phyloP scores from a whole-genome alignment of 192 early-diverging fungal genomes.

The Podila horticola region DNA sequence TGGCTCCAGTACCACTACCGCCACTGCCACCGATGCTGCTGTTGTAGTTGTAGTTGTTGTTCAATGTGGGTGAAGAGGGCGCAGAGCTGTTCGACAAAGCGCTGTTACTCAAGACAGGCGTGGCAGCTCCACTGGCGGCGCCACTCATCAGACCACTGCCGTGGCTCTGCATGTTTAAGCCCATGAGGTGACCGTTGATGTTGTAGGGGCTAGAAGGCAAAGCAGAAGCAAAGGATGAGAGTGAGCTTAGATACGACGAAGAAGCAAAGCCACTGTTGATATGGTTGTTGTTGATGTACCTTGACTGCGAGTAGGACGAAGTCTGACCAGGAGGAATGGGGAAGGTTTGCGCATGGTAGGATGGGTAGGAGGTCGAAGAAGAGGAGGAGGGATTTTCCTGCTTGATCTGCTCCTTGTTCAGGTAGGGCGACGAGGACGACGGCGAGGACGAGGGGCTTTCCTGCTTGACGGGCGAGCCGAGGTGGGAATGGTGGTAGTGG shows the following conservation, averaged over 20 bases:
- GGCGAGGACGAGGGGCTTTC: slow-evolving; percentile 1
- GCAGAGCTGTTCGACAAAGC: slow-evolving; percentile 23
- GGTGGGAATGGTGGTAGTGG: neutral
- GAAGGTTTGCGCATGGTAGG: slow-evolving; percentile 1
- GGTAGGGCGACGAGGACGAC: neutral
- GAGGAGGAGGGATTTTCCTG: neutral
- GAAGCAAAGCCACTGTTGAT: neutral
- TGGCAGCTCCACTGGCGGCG: slow-evolving; percentile 16
- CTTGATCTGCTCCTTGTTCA: neutral
- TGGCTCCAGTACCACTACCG: slow-evolving; percentile 9
- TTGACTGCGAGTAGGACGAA: neutral
- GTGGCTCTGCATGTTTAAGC: slow-evolving; percentile 27
- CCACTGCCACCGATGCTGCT: neutral
- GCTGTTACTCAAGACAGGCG: slow-evolving; percentile 15
- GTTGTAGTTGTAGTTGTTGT: slow-evolving; percentile 21
- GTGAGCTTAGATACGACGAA: neutral
- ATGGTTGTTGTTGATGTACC: neutral
- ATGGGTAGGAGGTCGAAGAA: neutral
- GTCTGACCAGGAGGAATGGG: neutral
- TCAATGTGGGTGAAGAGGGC: slow-evolving; percentile 41
- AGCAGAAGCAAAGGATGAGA: neutral
- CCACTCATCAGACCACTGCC: neutral
- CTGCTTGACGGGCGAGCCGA: slow-evolving; percentile 3
- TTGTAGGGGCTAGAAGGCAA: slow-evolving; percentile 17
- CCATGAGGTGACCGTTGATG: slow-evolving; percentile 28